These are phyloP conservation scores for Kodamaea alishanica DNA, from an alignment of 1,139 yeast genomes.

Conservation along the genomic window DNA sequence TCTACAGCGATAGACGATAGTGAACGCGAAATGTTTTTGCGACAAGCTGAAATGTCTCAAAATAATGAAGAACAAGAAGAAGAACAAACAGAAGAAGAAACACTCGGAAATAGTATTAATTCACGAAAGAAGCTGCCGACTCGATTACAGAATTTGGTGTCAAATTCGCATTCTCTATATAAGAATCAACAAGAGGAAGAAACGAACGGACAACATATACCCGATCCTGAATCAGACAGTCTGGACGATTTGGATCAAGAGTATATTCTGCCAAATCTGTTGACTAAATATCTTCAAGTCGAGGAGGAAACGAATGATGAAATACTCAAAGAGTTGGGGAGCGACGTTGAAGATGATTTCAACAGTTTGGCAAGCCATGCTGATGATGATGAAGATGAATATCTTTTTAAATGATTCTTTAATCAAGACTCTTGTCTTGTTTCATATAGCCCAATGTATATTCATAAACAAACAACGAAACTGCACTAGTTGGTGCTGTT, in stretches of 20 bases:
- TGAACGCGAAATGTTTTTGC: not conserved
- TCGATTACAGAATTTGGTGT: slow-evolving; percentile 33
- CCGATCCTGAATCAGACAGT: slow-evolving; percentile 7
- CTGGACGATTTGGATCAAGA: slow-evolving; percentile 32
- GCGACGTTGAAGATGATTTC: slow-evolving; percentile 14
- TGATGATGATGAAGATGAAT: slow-evolving; percentile 29
- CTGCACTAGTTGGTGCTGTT: slow-evolving; percentile 79
- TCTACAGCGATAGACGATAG: slow-evolving; percentile 2
- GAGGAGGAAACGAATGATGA: slow-evolving; percentile 21
- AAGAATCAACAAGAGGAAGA: slow-evolving; percentile 6
- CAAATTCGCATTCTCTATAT: slow-evolving; percentile 39
- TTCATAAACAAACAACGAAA: slow-evolving; percentile 74
- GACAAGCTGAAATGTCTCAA: not conserved
- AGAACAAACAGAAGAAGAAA: slow-evolving; percentile 2
- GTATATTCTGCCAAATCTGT: slow-evolving; percentile 43
- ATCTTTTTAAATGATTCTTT: slow-evolving; percentile 26
- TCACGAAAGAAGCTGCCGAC: slow-evolving; percentile 15
- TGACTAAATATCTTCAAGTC: slow-evolving; percentile 26
- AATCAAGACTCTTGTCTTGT: slow-evolving; percentile 2
- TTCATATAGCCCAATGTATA: slow-evolving; percentile 19
- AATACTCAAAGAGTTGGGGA: slow-evolving; percentile 15
- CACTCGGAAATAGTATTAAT: slow-evolving; percentile 3
- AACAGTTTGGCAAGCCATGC: slow-evolving; percentile 11
- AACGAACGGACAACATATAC: slow-evolving; percentile 2
- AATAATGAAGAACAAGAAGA: slow-evolving; percentile 1